Conservation (phyloP, 139 green algal genomes). For the Chlorella sp. region DNA sequence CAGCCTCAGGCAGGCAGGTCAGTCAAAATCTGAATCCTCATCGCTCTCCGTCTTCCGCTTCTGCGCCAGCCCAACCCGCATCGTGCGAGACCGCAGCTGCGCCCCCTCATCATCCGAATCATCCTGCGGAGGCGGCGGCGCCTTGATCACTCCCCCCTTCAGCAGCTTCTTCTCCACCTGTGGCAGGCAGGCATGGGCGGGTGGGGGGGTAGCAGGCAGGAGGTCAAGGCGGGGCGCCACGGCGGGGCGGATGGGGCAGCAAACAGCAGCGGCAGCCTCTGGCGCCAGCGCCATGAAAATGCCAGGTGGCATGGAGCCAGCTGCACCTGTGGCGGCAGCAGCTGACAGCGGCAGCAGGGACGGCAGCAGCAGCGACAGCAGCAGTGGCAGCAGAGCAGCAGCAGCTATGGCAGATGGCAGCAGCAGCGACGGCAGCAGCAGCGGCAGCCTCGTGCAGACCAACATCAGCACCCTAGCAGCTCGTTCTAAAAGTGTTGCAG, state of each 20-base stretch:
- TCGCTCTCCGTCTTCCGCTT: conserved; percentile 51
- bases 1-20: neutral
- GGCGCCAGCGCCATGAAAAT: neutral
- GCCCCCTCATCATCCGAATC: conserved; percentile 49
- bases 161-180: conserved; percentile 48
- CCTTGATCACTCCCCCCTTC: conserved; percentile 36
- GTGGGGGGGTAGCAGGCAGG: neutral
- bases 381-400: too few relatives aligned
- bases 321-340: too few relatives aligned
- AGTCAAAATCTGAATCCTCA: conserved; percentile 84
- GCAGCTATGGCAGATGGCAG: too few relatives aligned
- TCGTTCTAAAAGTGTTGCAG: too few relatives aligned
- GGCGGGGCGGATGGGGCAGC: neutral
- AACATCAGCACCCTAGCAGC: too few relatives aligned
- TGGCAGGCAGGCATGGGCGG: too few relatives aligned
- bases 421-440: too few relatives aligned
- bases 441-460: too few relatives aligned
- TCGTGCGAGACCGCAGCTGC: neutral
- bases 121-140: neutral
- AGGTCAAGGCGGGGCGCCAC: neutral
- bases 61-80: conserved; percentile 1
- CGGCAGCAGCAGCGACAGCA: too few relatives aligned
- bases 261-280: neutral
- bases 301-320: too few relatives aligned
- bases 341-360: too few relatives aligned